Conservation (phyloP, 2,329 filamentous ascomycete genomes). For the Fusarium mexicanum region DNA sequence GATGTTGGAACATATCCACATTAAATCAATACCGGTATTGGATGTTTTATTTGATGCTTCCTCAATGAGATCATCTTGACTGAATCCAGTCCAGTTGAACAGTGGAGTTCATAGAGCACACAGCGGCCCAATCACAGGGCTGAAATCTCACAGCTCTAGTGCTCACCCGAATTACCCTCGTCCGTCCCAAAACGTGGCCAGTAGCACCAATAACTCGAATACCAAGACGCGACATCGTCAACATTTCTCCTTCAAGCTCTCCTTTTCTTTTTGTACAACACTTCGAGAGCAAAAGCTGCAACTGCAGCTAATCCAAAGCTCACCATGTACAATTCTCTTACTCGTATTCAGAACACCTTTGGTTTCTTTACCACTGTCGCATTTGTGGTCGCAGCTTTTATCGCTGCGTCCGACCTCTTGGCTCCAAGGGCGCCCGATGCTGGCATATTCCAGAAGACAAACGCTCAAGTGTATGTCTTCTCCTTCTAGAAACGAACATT, state of each 20-base stretch:
- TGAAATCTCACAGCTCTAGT: conserved; percentile 32
- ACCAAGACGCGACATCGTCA: conserved; percentile 30
- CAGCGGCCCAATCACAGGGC: conserved; percentile 40
- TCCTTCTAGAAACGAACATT: neutral
- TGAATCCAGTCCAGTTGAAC: neutral
- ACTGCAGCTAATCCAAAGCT: conserved; percentile 26
- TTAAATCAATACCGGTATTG: neutral
- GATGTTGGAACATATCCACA: neutral
- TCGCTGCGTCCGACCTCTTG: conserved; percentile 82
- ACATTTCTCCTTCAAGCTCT: conserved; percentile 9
- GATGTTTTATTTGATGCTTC: neutral
- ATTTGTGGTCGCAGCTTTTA: conserved; percentile 80
- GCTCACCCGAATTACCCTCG: conserved; percentile 1
- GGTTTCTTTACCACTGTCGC: conserved; percentile 97
- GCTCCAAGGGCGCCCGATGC: conserved; percentile 73
- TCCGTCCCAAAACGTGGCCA: conserved; percentile 38
- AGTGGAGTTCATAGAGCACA: neutral
- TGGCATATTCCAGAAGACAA: conserved; percentile 70
- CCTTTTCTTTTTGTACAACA: conserved; percentile 1
- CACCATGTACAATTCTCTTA: conserved; percentile 87
- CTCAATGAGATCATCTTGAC: neutral
- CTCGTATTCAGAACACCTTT: conserved; percentile 90
- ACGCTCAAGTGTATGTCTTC: conserved; percentile 81
- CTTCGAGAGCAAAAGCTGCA: conserved; percentile 25
- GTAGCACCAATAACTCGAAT: conserved; percentile 24